Evolutionary conservation across 352 stramenopile genomes (phyloP), one percentile per base, ranked within the genome.

Genomic region (Phytophthora podocarpi): DNA sequence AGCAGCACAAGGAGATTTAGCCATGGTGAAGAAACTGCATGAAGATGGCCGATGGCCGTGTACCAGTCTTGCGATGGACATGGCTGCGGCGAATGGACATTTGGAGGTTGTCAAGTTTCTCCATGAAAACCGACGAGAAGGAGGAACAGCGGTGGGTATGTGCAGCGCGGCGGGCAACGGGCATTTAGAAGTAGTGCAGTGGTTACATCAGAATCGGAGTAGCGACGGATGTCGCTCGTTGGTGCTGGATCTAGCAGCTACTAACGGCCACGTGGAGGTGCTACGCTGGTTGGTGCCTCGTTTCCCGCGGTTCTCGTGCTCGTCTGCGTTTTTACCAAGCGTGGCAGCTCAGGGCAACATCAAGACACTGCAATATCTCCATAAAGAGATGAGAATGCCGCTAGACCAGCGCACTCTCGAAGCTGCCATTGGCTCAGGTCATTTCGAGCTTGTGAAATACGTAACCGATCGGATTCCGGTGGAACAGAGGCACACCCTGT

Each of bases 211-310:
- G 16, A 54, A 83, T 35, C 59, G 71, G 1, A 67, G 59, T 31
- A 64, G 42, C 16, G 69, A 82, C 30, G 73, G 76, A 28, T 79
- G 68, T 12, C 68, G 69, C n/a, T 66, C 69, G 16, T 43, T 74
- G 45, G 69, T 74, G 24, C 49, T 86, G 59, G 72, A 86, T 40
- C 20, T 80, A 20, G 64, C 74, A 23, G 76, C 76, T n/a, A 76
- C 65, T 3, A 73, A 81, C 61, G 74, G 76, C 2, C 76, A 82
- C 28, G 41, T 83, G 20, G 50, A 75, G 0, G 67, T 86, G 5
- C 37, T 86, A 6, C 71, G 79, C n/a, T 86, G 74, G 74, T 50
- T 86, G 2, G 64, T 69, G 35, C 48, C 51, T 23, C 51, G 69
- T 3, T 80, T 71, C 35, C 58, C 66, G 4, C 49, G 63, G 18